These are phyloP conservation scores for Paecilomyces fulvus DNA, from an alignment of 2,329 filamentous ascomycete species.

Conservation along the genomic window DNA sequence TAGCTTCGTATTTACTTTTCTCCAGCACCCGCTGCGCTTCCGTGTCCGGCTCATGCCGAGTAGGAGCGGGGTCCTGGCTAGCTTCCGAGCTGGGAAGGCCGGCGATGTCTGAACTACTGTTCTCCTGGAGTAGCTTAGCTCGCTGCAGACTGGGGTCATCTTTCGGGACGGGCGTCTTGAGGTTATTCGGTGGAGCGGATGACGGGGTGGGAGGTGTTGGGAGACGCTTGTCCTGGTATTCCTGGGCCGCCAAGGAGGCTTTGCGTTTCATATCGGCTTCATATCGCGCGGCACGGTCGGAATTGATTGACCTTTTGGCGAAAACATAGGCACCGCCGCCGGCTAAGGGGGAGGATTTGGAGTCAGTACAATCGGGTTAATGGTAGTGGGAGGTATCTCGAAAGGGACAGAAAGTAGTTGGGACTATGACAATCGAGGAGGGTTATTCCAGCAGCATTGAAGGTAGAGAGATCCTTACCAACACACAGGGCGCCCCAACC, in stretches of 20 bases:
- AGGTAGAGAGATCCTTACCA: constrained; percentile 46
- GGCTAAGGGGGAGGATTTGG: constrained; percentile 42
- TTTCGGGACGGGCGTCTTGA: constrained; percentile 10
- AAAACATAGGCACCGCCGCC: constrained; percentile 92
- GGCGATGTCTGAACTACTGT: constrained; percentile 36
- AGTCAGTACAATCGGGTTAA: constrained; percentile 3
- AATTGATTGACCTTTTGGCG: constrained; percentile 89
- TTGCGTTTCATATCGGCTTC: constrained; percentile 59
- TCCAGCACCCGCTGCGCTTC: constrained; percentile 59
- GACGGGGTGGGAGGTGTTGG: constrained; percentile 8
- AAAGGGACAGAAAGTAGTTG: not conserved
- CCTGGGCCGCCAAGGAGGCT: constrained; percentile 26
- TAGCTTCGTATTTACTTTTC: constrained; percentile 86
- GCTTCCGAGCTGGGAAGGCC: constrained; percentile 65
- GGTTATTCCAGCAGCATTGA: not conserved
- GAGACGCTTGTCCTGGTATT: constrained; percentile 27
- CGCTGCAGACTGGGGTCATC: constrained; percentile 26
- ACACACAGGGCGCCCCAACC: constrained; percentile 86
- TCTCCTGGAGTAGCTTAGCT: constrained; percentile 21
- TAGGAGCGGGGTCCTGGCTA: constrained; percentile 73
- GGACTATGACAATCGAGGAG: not conserved
- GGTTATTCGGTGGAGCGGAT: not conserved
- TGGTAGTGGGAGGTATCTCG: not conserved
- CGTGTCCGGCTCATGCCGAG: constrained; percentile 66
- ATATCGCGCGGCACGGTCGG: constrained; percentile 67